Base-by-base conservation (phyloP, 768 basidiomycete species). In the Boletus pseudopeckii region DNA sequence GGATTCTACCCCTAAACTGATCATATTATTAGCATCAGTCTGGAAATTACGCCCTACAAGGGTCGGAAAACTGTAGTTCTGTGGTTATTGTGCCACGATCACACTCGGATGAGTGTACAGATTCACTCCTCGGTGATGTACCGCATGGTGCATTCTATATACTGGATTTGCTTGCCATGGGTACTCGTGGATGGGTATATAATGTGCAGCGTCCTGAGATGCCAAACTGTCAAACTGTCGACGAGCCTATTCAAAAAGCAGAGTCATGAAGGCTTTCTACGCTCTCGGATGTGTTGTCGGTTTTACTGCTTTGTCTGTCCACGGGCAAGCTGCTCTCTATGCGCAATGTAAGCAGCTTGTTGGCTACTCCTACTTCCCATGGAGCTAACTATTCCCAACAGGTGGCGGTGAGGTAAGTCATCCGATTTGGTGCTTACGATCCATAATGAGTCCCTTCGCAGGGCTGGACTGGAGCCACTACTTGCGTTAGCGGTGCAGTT, bases 241-340 rank as follows among this genome's bases (percentile, higher is more conserved):
- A 18, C 22, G 18, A 33, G 5, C 40, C 22, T 24, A 20, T 14
- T 40, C 43, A 17, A 17, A 45, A 34, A 43, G 17, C 7, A 22
- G 15, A 34, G 9, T 13, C 17, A 56, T 58, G 57, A 58, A 51
- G 37, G 7, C 14, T 32, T 33, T 37, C 14, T 33, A 45, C 22
- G 22, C 55, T 40, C 43, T 59, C 7, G 50, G 26, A 45, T 33
- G 52, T 26, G 10, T 57, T 26, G 10, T 58, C 5, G 37, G 20
- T 0, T 18, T 57, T 18, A 10, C 47, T 37, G 46, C 40, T 14
- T 26, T 57, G n/a, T 52, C 43, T 9, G 55, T 52, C 42, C 33
- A 34, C 2, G 57, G 37, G 18, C 55, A 59, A 37, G 55, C 51
- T 28, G 43, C 39, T 22, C 50, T 57, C 39, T 59, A 57, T 33